Evolutionary conservation across 2,329 filamentous ascomycete genomes (phyloP).

Genomic region (Neurospora crassa): DNA sequence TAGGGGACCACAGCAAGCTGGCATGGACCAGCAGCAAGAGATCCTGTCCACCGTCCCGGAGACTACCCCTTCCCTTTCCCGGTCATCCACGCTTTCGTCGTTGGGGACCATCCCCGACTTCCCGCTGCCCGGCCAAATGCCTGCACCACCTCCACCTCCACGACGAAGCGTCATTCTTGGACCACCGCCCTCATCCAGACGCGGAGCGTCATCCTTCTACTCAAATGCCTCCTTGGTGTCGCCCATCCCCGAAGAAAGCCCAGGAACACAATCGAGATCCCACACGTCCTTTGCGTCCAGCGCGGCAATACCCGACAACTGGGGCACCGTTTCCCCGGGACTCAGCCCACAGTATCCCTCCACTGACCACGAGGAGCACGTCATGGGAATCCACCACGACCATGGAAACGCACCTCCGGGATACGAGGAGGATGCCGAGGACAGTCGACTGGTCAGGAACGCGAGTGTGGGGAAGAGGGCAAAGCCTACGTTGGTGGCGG

Average conservation of each 20-base stretch:
- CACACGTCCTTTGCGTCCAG: conserved; percentile 63
- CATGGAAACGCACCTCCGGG: conserved; percentile 31
- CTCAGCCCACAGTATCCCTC: conserved; percentile 37
- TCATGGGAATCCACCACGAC: conserved; percentile 20
- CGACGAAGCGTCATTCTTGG: conserved; percentile 45
- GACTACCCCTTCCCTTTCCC: conserved; percentile 24
- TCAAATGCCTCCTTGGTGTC: conserved; percentile 60
- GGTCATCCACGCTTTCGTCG: conserved; percentile 43
- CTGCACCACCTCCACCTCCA: conserved; percentile 22
- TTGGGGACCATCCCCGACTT: conserved; percentile 52
- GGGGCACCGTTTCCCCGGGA: conserved; percentile 42
- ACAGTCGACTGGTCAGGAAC: conserved; percentile 48
- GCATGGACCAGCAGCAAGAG: conserved; percentile 22
- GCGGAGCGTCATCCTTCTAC: conserved; percentile 55
- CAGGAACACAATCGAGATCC: conserved; percentile 36
- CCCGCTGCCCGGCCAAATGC: conserved; percentile 32
- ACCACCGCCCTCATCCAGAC: conserved; percentile 49
- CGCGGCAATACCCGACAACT: conserved; percentile 60
- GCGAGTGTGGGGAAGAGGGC: conserved; percentile 53
- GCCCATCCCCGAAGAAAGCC: conserved; percentile 65
- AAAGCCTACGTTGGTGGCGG: conserved; percentile 46
- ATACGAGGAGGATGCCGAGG: conserved; percentile 40
- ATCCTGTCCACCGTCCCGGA: conserved; percentile 34
- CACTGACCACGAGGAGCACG: conserved; percentile 33
- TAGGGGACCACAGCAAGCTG: conserved; percentile 24